Evolutionary conservation across 2,329 filamentous ascomycete species (phyloP), one percentile per base, ranked within the genome.

Genomic region (Talaromyces verruculosus): DNA sequence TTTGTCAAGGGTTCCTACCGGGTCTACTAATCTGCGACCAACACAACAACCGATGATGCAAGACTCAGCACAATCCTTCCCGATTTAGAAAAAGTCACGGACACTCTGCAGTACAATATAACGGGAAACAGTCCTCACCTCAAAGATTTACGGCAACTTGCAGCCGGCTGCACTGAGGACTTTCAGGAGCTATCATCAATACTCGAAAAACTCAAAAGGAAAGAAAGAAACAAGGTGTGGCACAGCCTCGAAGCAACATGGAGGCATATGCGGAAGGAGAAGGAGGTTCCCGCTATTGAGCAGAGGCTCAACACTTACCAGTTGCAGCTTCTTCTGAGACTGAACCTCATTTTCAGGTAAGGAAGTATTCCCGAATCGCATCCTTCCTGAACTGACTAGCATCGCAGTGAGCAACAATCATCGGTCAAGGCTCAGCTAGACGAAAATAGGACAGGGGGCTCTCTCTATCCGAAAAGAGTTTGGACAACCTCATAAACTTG

Each of bases 1-100:
- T n/a, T 74, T 17, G 62, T 73, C 30, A 58, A 43, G 17, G 70
- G 70, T 1, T 61, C 66, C 1, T 67, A 67, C 13, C 53, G 69
- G 10, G 64, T 71, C 2, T 51, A 62, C 33, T 41, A 8, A 68
- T 69, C 67, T 2, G 28, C 33, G 53, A n/a, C 33, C 28, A 57
- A 22, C 7, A 58, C 49, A 3, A 62, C 63, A 3, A 3, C 19
- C 7, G 65, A 67, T 33, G 57, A 65, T 51, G 55, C 28, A 15
- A 19, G 30, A 3, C 37, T 64, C 4, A 53, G 28, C 8, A 41
- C 22, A 7, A 22, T 65, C 28, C 17, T 67, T 13, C 47, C n/a
- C 2, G 45, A 67, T 43, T 15, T 65, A 41, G 1, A 37, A 8
- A 22, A 61, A 15, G 58, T 47, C 17, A 22, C 66, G 1, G 15